Base-by-base conservation (phyloP, 176 grass and related monocot species). In the Carex cristatella region DNA sequence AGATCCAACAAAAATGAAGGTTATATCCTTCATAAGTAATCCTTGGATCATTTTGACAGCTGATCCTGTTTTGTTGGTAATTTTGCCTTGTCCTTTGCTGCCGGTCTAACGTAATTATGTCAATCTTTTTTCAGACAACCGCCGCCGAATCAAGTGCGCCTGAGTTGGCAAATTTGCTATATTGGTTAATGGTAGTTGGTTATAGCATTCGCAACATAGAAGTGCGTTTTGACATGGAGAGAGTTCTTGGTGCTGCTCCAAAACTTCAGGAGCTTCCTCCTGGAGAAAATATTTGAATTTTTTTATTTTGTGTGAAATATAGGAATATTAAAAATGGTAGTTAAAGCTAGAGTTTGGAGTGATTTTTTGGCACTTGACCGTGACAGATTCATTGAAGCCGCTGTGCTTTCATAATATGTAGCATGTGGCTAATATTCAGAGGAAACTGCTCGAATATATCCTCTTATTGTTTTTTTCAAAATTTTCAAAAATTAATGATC, bases 131-230 rank as follows among this genome's bases (percentile, higher is more conserved):
- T 32, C 75, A 98, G 95, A 94, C 91, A 19, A 85, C 89, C 0
- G 92, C 93, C 31, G 89, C 89, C 1, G 91, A 94, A 73, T 94
- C 95, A 61, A 98, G 86, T 66, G 91, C 89, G 9, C 78, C 84
- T 65, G 92, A 98, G 78, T 88, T 98, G 38, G 92, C 89, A 57
- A 93, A 98, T 84, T 11, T 98, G 73, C 69, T 98, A 16, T 94
- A 90, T 72, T 98, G 95, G 95, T 75, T 98, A 71, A 94, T 94
- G 95, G 88, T 98, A 0, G 92, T 98, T 7, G 95, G 95, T 57
- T 98, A 98, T 84, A 94, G 92, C 87, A 88, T 94, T 42, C 92
- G 95, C 67, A 98, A 90, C 85, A 94, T 97, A 27, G 94, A 97
- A 85, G 94, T 98, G 80, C 91, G 91, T 12, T 98, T 93, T 59